Percentiles rank a stretch among this genome's conserved stretches.
phyloP scores from a whole-genome alignment of 108 stramenopile genomes.

The Chaetoceros tenuissimus region DNA sequence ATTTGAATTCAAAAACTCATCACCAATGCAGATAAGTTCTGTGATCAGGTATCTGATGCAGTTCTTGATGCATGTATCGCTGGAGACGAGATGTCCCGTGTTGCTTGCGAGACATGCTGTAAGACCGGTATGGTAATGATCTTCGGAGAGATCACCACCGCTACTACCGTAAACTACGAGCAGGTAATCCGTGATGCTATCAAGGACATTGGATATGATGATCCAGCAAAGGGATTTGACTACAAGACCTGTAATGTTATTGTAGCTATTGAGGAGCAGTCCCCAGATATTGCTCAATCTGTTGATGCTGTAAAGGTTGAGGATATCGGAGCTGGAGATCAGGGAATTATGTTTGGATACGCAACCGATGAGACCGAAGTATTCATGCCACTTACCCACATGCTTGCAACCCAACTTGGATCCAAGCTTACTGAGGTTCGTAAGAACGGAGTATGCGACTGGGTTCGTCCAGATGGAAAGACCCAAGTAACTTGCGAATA shows the following conservation, averaged over 20 bases:
- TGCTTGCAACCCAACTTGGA: constrained; percentile 86
- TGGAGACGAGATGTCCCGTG: constrained; percentile 87
- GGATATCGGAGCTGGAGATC: constrained; percentile 97
- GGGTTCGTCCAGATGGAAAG: constrained; percentile 97
- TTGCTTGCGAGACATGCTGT: constrained; percentile 96
- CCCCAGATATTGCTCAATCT: constrained; percentile 93
- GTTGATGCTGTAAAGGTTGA: constrained; percentile 88
- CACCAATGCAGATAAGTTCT: constrained; percentile 91
- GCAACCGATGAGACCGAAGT: constrained; percentile 93
- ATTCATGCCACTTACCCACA: constrained; percentile 93
- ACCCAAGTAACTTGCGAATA: constrained; percentile 92
- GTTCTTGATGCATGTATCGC: constrained; percentile 93
- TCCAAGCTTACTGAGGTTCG: constrained; percentile 91
- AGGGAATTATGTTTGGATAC: constrained; percentile 96
- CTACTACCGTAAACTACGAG: constrained; percentile 95
- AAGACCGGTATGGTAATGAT: constrained; percentile 98
- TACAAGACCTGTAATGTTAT: constrained; percentile 97
- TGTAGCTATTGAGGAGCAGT: constrained; percentile 96
- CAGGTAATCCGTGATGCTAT: constrained; percentile 93
- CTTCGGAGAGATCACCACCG: constrained; percentile 96
- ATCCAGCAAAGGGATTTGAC: constrained; percentile 94
- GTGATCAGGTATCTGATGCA: constrained; percentile 95
- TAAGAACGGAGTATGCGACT: constrained; percentile 89
- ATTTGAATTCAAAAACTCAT: no score
- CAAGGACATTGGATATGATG: constrained; percentile 93